Conservation (phyloP, 2,329 filamentous ascomycete species). For the Aspergillus calidoustus region DNA sequence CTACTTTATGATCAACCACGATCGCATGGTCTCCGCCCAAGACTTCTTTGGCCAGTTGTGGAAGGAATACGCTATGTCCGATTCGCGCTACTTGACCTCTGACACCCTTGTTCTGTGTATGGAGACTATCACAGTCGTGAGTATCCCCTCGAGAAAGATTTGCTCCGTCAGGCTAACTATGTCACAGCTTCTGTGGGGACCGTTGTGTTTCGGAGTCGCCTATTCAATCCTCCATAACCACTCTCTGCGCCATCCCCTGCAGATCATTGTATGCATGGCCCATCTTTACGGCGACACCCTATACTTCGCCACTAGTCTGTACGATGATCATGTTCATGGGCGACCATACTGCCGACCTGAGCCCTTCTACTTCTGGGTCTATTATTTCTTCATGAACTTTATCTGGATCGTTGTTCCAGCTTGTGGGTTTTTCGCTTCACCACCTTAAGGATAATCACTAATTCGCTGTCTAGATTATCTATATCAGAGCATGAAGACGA, state of each 20-base stretch:
- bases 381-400: constrained; percentile 69
- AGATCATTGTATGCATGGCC: constrained; percentile 64
- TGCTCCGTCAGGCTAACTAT: constrained; percentile 11
- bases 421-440: constrained; percentile 47
- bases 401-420: constrained; percentile 68
- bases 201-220: constrained; percentile 62
- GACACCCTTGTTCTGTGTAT: constrained; percentile 87
- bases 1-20: constrained; percentile 76
- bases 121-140: constrained; percentile 78
- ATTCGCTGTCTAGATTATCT: constrained; percentile 24
- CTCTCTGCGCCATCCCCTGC: constrained; percentile 62
- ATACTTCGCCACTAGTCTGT: constrained; percentile 67
- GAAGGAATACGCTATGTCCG: constrained; percentile 89
- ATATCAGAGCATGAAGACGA: constrained; percentile 34
- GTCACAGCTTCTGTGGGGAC: constrained; percentile 62
- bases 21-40: constrained; percentile 67
- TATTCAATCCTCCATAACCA: constrained; percentile 58
- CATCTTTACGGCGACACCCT: constrained; percentile 68
- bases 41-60: constrained; percentile 82
- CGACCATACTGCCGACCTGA: constrained; percentile 65
- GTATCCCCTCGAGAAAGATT: constrained; percentile 33
- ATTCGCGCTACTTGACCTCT: constrained; percentile 82
- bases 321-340: constrained; percentile 61
- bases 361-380: constrained; percentile 67
- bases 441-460: background rate